Conservation (phyloP, 257 asterid species). For the Fraxinus americana region DNA sequence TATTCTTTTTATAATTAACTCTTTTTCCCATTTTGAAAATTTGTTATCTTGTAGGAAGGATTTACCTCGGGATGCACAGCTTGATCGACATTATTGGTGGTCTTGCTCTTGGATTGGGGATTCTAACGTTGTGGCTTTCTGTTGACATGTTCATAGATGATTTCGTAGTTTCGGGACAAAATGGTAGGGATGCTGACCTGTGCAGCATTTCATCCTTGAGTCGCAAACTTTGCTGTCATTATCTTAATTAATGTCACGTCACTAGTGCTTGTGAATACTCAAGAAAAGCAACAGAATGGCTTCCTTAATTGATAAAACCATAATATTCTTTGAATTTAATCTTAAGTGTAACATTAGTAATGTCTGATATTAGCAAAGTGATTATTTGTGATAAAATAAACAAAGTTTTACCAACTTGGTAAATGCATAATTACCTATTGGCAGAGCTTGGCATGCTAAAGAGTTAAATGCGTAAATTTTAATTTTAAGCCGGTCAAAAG, state of each 20-base stretch:
- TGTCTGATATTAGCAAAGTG: background rate
- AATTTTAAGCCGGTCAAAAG: background rate
- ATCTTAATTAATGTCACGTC: background rate
- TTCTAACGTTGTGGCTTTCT: constrained; percentile 77
- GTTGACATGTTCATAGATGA: constrained; percentile 60
- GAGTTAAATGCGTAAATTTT: background rate
- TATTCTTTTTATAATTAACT: constrained; percentile 14
- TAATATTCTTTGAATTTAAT: background rate
- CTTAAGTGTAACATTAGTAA: background rate
- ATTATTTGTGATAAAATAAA: background rate
- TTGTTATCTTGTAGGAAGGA: constrained; percentile 59
- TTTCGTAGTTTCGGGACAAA: constrained; percentile 73
- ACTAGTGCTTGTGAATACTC: background rate
- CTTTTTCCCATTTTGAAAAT: constrained; percentile 8
- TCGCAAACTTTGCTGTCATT: background rate
- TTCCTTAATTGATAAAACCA: background rate
- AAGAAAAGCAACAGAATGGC: background rate
- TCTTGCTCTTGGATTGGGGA: constrained; percentile 65
- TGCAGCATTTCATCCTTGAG: background rate
- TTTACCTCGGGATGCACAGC: constrained; percentile 98
- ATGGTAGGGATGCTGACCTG: constrained; percentile 48
- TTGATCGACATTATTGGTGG: constrained; percentile 78
- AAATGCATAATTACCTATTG: background rate
- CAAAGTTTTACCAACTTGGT: background rate
- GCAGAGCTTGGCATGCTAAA: background rate